A percentile compares a stretch with the other conserved stretches of the same genome.
Conservation (phyloP, 2,329 filamentous ascomycete species). For the Talaromyces funiculosus region DNA sequence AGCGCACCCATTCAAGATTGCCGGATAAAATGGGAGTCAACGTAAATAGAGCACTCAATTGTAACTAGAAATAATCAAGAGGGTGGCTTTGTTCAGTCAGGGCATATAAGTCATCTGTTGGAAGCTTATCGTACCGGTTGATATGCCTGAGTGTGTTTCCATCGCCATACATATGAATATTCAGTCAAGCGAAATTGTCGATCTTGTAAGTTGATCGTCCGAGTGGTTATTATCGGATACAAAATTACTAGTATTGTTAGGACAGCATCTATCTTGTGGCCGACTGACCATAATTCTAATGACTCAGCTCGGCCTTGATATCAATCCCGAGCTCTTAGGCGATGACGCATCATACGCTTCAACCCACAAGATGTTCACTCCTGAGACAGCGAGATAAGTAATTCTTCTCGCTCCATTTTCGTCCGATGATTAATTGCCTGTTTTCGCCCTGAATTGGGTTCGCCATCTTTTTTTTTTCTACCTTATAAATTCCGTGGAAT, state of each 20-base stretch:
- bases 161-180: too few species aligned
- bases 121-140: not conserved
- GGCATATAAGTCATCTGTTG: too few species aligned
- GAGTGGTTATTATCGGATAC: not conserved
- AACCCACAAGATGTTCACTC: not conserved
- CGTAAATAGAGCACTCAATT: not conserved
- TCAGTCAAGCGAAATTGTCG: not conserved
- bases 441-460: not conserved
- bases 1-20: conserved; percentile 51
- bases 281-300: not conserved
- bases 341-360: not conserved
- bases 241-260: not conserved
- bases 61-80: not conserved
- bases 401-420: not conserved
- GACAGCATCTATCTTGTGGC: not conserved
- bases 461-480: too few species aligned
- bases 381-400: not conserved
- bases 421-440: not conserved
- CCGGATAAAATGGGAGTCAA: not conserved
- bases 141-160: not conserved
- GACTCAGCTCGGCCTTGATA: not conserved
- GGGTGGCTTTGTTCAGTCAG: not conserved
- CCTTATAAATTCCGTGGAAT: not conserved
- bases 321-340: not conserved
- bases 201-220: not conserved